These are phyloP conservation scores for Phytophthora pinifolia DNA, from an alignment of 352 stramenopile genomes.

Conservation along the genomic window DNA sequence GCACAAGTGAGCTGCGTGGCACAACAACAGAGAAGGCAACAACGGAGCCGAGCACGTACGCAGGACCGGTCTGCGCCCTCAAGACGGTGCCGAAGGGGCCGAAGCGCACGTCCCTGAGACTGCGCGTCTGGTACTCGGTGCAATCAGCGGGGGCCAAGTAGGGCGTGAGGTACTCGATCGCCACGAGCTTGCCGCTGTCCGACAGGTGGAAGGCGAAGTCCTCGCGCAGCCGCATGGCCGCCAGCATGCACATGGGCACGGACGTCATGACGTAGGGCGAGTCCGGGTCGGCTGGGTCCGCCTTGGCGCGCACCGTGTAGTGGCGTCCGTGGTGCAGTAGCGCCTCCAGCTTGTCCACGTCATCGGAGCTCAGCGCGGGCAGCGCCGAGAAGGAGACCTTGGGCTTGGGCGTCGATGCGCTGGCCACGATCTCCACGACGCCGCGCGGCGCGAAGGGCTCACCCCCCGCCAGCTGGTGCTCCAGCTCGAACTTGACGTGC, in stretches of 20 bases:
- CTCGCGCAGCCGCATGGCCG: slow-evolving; percentile 69
- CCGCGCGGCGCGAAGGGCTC: slow-evolving; percentile 50
- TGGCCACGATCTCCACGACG: slow-evolving; percentile 62
- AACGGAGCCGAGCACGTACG: slow-evolving; percentile 36
- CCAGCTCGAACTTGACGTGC: slow-evolving; percentile 59
- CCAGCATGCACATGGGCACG: slow-evolving; percentile 81
- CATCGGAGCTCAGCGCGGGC: slow-evolving; percentile 41
- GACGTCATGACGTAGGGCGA: slow-evolving; percentile 76
- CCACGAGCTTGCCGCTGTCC: slow-evolving; percentile 72
- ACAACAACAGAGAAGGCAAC: neutral
- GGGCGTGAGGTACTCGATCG: slow-evolving; percentile 82
- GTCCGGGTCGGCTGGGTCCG: slow-evolving; percentile 51
- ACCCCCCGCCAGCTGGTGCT: slow-evolving; percentile 49
- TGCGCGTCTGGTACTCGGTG: slow-evolving; percentile 52
- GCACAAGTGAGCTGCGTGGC: neutral
- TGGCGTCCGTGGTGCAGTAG: slow-evolving; percentile 50
- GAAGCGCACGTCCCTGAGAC: slow-evolving; percentile 65
- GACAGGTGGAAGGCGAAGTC: slow-evolving; percentile 84
- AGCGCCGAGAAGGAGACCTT: slow-evolving; percentile 60
- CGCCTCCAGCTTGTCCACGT: slow-evolving; percentile 48
- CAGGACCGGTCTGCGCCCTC: slow-evolving; percentile 59
- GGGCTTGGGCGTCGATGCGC: slow-evolving; percentile 51
- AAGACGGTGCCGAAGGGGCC: slow-evolving; percentile 54
- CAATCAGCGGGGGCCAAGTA: slow-evolving; percentile 43
- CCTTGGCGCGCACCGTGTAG: slow-evolving; percentile 73